Percentiles rank a stretch among this genome's conserved stretches.
These are phyloP conservation scores for Trichothecium sympodiale DNA, from an alignment of 2,329 filamentous ascomycete species.

Conservation along the genomic window DNA sequence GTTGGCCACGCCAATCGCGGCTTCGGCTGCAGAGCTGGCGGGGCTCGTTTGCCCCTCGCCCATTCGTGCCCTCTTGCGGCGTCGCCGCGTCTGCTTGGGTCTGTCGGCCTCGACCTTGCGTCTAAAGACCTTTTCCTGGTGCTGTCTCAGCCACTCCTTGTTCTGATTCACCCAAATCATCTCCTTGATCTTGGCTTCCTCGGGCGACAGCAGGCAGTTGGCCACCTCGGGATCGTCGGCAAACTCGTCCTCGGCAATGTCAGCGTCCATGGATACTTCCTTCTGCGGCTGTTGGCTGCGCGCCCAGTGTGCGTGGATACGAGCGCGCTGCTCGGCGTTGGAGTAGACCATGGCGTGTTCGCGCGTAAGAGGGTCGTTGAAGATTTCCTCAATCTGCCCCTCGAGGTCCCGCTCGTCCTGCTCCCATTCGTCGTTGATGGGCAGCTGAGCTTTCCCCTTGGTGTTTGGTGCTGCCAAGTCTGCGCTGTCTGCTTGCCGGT, in stretches of 20 bases:
- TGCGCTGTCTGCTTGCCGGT: conserved; percentile 14
- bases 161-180: conserved; percentile 92
- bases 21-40: conserved; percentile 57
- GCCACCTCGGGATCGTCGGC: conserved; percentile 79
- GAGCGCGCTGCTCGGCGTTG: conserved; percentile 42
- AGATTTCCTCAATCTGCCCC: conserved; percentile 58
- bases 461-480: too few relatives aligned
- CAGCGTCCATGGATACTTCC: conserved; percentile 45
- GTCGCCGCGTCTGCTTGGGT: conserved; percentile 46
- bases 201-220: conserved; percentile 62
- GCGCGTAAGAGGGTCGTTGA: conserved; percentile 49
- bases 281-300: conserved; percentile 35
- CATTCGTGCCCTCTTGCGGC: conserved; percentile 44
- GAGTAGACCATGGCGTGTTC: conserved; percentile 48
- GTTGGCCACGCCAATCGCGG: conserved; percentile 56
- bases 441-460: conserved; percentile 30
- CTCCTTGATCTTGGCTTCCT: conserved; percentile 75
- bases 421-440: conserved; percentile 52
- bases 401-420: conserved; percentile 55
- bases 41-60: conserved; percentile 55
- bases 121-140: conserved; percentile 74
- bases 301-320: conserved; percentile 40
- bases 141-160: conserved; percentile 79
- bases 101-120: conserved; percentile 51
- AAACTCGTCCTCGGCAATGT: conserved; percentile 73